A percentile compares a stretch with the other conserved stretches of the same genome.
These are phyloP conservation scores for Cardamine chenopodiifolia DNA, from an alignment of 345 rosid genomes.

Conservation along the genomic window DNA sequence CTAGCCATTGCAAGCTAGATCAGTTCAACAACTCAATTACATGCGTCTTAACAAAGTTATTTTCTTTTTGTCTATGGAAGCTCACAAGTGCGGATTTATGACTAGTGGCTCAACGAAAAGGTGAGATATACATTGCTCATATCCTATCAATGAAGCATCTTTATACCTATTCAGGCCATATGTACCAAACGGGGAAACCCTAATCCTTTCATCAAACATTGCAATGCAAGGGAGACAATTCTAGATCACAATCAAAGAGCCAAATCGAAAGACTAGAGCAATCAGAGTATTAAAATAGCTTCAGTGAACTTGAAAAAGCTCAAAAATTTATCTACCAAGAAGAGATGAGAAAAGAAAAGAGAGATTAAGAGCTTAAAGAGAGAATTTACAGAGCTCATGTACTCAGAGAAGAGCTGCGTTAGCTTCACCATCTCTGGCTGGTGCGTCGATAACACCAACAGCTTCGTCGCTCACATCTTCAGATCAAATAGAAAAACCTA, in stretches of 20 bases:
- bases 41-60: not conserved
- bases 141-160: not conserved
- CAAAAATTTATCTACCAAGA: not conserved
- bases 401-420: constrained; percentile 88
- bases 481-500: constrained; percentile 4
- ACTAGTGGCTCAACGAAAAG: constrained; percentile 12
- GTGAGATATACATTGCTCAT: constrained; percentile 6
- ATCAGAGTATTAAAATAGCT: not conserved
- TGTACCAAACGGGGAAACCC: not conserved
- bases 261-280: not conserved
- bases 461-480: constrained; percentile 82
- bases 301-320: not conserved
- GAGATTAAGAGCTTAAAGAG: not conserved
- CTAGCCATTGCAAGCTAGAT: not conserved
- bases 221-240: not conserved
- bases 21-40: not conserved
- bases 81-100: not conserved
- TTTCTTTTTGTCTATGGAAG: not conserved
- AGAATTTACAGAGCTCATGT: constrained; percentile 73
- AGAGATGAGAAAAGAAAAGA: not conserved
- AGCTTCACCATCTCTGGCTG: constrained; percentile 93
- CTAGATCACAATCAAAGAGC: constrained; percentile 6
- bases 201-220: constrained; percentile 13
- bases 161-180: not conserved
- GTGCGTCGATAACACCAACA: constrained; percentile 85